A percentile compares a stretch with the other conserved stretches of the same genome.
phyloP scores from a whole-genome alignment of 495 filamentous ascomycete species.

The Penicillium dipodomyicola region DNA sequence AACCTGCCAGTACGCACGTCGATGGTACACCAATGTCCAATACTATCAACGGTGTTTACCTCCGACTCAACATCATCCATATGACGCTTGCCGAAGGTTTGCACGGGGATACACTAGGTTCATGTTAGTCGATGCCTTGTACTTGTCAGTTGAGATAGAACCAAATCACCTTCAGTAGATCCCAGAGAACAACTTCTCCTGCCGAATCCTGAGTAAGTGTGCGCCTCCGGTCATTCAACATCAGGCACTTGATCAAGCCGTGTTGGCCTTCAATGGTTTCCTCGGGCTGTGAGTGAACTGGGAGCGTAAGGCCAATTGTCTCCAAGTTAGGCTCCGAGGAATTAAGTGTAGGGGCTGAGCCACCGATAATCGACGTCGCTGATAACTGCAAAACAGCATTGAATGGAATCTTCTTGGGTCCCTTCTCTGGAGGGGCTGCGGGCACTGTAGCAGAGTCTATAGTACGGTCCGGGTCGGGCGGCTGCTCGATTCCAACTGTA shows the following conservation, averaged over 20 bases:
- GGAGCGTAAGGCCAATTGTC: conserved; percentile 53
- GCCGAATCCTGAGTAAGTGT: conserved; percentile 92
- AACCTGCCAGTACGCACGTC: conserved; percentile 89
- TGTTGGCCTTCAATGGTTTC: conserved; percentile 93
- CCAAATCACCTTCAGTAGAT: conserved; percentile 69
- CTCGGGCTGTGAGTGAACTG: conserved; percentile 71
- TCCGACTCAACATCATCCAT: conserved; percentile 87
- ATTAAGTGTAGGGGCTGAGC: conserved; percentile 50
- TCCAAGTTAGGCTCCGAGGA: conserved; percentile 60
- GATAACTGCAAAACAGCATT: conserved; percentile 76
- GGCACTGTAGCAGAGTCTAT: conserved; percentile 24
- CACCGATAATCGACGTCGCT: conserved; percentile 69
- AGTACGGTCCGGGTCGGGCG: conserved; percentile 53
- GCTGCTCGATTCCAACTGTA: conserved; percentile 55
- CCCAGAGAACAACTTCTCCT: conserved; percentile 95
- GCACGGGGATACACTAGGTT: conserved; percentile 72
- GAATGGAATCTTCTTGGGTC: conserved; percentile 67
- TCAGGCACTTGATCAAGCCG: conserved; percentile 87
- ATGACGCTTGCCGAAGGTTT: conserved; percentile 87
- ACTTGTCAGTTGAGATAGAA: neutral
- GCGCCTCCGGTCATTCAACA: conserved; percentile 86
- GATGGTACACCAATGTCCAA: conserved; percentile 92
- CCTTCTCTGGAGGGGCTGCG: conserved; percentile 12
- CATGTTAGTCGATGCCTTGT: conserved; percentile 13
- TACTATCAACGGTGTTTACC: conserved; percentile 82